Evolutionary conservation across 805 yeast species (phyloP).

Genomic region (Cyberlindnera bimundalis): DNA sequence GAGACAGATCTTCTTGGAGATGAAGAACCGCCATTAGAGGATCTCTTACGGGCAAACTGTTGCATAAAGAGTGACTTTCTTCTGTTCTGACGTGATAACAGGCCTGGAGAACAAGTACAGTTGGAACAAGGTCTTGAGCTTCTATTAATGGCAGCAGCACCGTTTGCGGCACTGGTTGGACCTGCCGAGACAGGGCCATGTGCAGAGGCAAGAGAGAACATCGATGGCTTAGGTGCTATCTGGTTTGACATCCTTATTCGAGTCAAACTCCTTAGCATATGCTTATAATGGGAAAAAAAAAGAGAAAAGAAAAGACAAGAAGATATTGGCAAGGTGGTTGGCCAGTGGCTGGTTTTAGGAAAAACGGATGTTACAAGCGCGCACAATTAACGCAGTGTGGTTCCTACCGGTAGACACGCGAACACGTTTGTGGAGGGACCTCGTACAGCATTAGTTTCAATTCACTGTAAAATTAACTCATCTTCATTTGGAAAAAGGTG

Average conservation of each 20-base stretch:
- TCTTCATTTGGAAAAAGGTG: no score
- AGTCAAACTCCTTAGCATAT: slow-evolving; percentile 11
- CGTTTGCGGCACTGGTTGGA: slow-evolving; percentile 8
- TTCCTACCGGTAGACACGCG: background rate
- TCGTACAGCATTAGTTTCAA: no score
- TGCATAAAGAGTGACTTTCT: slow-evolving; percentile 53
- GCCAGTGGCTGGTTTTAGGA: slow-evolving; percentile 3
- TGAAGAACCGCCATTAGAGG: slow-evolving; percentile 18
- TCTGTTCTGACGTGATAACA: slow-evolving; percentile 62
- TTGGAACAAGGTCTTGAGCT: slow-evolving; percentile 57
- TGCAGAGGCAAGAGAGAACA: slow-evolving; percentile 37
- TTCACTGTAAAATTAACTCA: no score
- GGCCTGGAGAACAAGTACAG: slow-evolving; percentile 84
- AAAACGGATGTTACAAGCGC: slow-evolving; percentile 2
- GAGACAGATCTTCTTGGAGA: slow-evolving; percentile 28
- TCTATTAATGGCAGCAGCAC: slow-evolving; percentile 22
- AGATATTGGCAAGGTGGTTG: no score
- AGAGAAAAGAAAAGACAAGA: no score
- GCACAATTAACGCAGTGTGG: background rate
- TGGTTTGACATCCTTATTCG: slow-evolving; percentile 29
- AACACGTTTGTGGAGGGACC: background rate
- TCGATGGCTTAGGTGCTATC: slow-evolving; percentile 37
- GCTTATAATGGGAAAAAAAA: background rate
- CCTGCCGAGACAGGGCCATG: slow-evolving; percentile 12
- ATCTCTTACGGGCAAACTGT: slow-evolving; percentile 33